Evolutionary conservation across 2,329 filamentous ascomycete genomes (phyloP).

Genomic region (Exophiala alcalophila): DNA sequence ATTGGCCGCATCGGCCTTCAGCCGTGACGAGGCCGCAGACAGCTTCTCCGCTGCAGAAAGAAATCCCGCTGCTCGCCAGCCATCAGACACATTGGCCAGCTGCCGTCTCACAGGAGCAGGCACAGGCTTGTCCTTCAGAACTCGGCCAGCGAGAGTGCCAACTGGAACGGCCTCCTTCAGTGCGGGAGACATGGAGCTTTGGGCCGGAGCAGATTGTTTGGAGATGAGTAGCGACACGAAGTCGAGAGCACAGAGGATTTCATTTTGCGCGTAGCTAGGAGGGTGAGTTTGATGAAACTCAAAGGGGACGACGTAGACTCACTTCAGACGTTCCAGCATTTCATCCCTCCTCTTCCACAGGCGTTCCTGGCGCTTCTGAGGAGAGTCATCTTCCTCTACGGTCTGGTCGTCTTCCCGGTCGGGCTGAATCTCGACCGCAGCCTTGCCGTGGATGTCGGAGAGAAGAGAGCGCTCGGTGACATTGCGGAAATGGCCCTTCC

Average conservation of each 20-base stretch:
- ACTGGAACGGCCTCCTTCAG: conserved; percentile 70
- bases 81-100: conserved; percentile 54
- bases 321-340: conserved; percentile 45
- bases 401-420: conserved; percentile 40
- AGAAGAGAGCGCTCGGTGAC: conserved; percentile 71
- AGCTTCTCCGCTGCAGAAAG: conserved; percentile 72
- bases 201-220: conserved; percentile 72
- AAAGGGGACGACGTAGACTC: conserved; percentile 21
- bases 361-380: conserved; percentile 40
- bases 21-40: conserved; percentile 64
- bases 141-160: conserved; percentile 69
- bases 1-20: conserved; percentile 72
- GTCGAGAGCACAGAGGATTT: conserved; percentile 67
- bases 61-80: conserved; percentile 76
- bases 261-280: conserved; percentile 44
- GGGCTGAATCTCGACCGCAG: conserved; percentile 44
- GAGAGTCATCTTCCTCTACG: conserved; percentile 34
- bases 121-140: conserved; percentile 60
- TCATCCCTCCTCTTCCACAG: conserved; percentile 46
- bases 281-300: conserved; percentile 11
- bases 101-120: conserved; percentile 56
- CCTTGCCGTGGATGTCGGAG: conserved; percentile 59
- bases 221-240: conserved; percentile 79
- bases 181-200: conserved; percentile 65
- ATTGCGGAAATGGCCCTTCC: conserved; percentile 77